Evolutionary conservation across 1,284 basidiomycete genomes (phyloP).

Genomic region (Cerrena zonata): DNA sequence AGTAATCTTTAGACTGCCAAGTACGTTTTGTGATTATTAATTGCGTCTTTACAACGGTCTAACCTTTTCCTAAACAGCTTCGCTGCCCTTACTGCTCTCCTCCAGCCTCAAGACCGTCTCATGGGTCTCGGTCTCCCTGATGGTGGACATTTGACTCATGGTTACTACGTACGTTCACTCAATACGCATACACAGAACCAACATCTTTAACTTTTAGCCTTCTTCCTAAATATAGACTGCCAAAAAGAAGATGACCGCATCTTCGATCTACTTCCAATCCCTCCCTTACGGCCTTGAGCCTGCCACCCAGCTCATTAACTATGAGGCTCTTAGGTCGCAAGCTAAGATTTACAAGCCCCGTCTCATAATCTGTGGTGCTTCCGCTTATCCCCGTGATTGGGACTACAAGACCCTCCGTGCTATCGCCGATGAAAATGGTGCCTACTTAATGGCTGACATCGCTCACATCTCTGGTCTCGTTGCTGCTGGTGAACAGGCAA

Average conservation of each 20-base stretch:
- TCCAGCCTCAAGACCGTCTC: slow-evolving; percentile 96
- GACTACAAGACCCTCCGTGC: slow-evolving; percentile 82
- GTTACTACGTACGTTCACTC: slow-evolving; percentile 73
- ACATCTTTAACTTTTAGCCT: slow-evolving; percentile 7
- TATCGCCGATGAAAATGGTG: slow-evolving; percentile 83
- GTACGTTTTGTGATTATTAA: slow-evolving; percentile 35
- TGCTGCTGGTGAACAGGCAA: slow-evolving; percentile 87
- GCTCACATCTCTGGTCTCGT: slow-evolving; percentile 96
- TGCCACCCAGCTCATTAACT: slow-evolving; percentile 87
- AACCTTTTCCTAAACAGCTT: slow-evolving; percentile 57
- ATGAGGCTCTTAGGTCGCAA: slow-evolving; percentile 76
- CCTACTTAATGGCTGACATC: slow-evolving; percentile 93
- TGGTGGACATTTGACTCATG: slow-evolving; percentile 96
- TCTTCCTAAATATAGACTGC: slow-evolving; percentile 79
- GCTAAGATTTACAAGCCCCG: slow-evolving; percentile 96
- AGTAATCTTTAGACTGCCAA: slow-evolving; percentile 64
- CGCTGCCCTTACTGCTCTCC: slow-evolving; percentile 91
- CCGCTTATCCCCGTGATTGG: slow-evolving; percentile 98
- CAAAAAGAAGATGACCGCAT: slow-evolving; percentile 99
- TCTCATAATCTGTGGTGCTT: slow-evolving; percentile 95
- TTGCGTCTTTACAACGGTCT: neutral
- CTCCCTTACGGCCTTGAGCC: slow-evolving; percentile 90
- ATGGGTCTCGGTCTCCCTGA: slow-evolving; percentile 99
- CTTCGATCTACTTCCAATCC: slow-evolving; percentile 99
- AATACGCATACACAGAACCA: neutral